Conservation (phyloP, 257 asterid genomes). For the Lycium ferocissimum region DNA sequence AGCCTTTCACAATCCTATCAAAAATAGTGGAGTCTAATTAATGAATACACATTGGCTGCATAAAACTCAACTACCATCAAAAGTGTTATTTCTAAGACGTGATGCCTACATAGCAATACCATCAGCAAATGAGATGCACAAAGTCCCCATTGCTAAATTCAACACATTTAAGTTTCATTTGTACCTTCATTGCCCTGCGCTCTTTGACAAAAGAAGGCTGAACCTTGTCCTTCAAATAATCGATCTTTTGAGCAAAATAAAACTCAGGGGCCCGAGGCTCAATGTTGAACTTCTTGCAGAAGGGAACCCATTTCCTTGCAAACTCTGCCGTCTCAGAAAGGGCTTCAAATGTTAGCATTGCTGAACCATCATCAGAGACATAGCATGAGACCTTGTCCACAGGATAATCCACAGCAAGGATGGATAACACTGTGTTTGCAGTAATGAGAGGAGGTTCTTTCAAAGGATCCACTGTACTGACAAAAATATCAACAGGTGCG, state of each 20-base stretch:
- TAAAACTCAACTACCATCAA: conserved; percentile 20
- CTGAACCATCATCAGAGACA: conserved; percentile 80
- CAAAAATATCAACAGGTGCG: conserved; percentile 69
- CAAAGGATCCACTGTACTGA: conserved; percentile 84
- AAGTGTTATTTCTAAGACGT: neutral
- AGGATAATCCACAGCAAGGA: conserved; percentile 75
- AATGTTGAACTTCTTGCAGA: conserved; percentile 66
- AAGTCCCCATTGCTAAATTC: conserved; percentile 9
- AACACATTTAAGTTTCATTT: neutral
- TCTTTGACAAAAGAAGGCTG: conserved; percentile 78
- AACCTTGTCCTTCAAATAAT: conserved; percentile 75
- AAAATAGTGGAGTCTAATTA: neutral
- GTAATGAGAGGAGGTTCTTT: conserved; percentile 78
- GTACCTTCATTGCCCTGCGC: conserved; percentile 80
- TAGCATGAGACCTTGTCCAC: conserved; percentile 74
- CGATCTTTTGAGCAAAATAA: conserved; percentile 72
- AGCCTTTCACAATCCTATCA: conserved; percentile 11
- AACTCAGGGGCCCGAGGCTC: conserved; percentile 82
- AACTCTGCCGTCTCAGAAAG: conserved; percentile 78
- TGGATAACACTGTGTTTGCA: conserved; percentile 74
- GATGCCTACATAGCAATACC: neutral
- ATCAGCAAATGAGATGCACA: neutral
- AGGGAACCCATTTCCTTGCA: conserved; percentile 79
- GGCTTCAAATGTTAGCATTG: conserved; percentile 75
- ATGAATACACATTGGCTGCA: neutral